Evolutionary conservation across 805 yeast genomes (phyloP).

Genomic region (Komagataella mondaviorum): DNA sequence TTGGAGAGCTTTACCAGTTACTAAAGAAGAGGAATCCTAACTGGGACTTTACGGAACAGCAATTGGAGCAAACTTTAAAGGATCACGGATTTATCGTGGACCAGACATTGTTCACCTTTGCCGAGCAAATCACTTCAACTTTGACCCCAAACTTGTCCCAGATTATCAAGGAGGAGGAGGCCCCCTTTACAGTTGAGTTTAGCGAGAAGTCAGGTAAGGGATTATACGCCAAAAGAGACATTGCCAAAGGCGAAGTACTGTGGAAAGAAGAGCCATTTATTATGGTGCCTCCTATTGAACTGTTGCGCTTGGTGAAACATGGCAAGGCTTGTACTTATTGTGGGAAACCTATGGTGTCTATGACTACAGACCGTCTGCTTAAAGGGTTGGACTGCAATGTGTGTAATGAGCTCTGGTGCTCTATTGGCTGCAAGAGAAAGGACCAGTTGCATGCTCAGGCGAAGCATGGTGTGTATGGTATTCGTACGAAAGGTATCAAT

Average conservation of each 20-base stretch:
- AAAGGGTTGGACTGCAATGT: constrained; percentile 51
- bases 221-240: constrained; percentile 33
- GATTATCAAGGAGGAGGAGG: constrained; percentile 22
- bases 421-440: constrained; percentile 42
- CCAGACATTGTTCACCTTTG: constrained; percentile 31
- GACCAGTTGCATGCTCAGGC: constrained; percentile 33
- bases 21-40: constrained; percentile 37
- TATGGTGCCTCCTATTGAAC: constrained; percentile 56
- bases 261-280: constrained; percentile 48
- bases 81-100: constrained; percentile 38
- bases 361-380: constrained; percentile 17
- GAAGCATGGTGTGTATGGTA: constrained; percentile 34
- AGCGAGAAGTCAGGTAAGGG: constrained; percentile 40
- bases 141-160: constrained; percentile 30
- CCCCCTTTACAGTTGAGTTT: not conserved
- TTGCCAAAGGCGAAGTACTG: constrained; percentile 29
- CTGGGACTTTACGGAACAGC: constrained; percentile 52
- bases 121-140: constrained; percentile 36
- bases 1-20: constrained; percentile 34
- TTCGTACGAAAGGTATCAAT: constrained; percentile 20
- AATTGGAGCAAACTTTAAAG: constrained; percentile 40
- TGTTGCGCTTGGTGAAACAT: constrained; percentile 37
- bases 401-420: constrained; percentile 64
- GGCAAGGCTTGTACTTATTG: constrained; percentile 68
- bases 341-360: constrained; percentile 35